Base-by-base conservation (phyloP, 192 early-diverging fungal species). In the Coemansia sp. region DNA sequence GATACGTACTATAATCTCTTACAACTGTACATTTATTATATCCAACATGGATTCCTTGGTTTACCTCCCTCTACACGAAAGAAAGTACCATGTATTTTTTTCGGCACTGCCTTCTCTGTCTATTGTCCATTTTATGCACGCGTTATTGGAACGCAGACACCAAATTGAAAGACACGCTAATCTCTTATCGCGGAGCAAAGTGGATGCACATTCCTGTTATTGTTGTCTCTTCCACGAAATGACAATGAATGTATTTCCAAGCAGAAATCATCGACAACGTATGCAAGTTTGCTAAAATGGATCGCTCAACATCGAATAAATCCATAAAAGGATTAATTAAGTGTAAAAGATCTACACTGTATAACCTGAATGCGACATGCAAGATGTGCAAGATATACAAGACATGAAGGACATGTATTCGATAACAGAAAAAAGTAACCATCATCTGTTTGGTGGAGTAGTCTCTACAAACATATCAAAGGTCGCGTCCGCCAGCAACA, bases 291-390 rank as follows among this genome's bases (percentile, higher is more conserved):
- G 41, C 41, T 11, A 42, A 42, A 42, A 42, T 12, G 41, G 37
- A 44, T 57, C 36, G 15, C 39, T 55, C 31, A n/a, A 34, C 53
- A 67, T 58, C 8, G 51, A 67, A 67, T 67, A 59, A 32, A 59
- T 58, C 66, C 53, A 50, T 42, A 67, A 67, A 67, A 58, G 66
- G 66, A 11, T 41, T 58, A 42, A 67, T 67, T 51, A 44, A 67
- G 58, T 29, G 51, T 23, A 31, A 67, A 66, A 31, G 27, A 65
- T 19, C 34, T 21, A 36, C 34, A 27, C 27, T 27, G 27, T 27
- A 36, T 36, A 36, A 36, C 34, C 34, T 36, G 34, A 36, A 36
- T 36, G 34, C 34, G 1, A 36, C n/a, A n/a, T n/a, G n/a, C n/a
- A n/a, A n/a, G n/a, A n/a, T n/a, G n/a, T 36, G 7, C 34, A 36